Evolutionary conservation across 108 stramenopile species (phyloP).

Genomic region (Ochromonas danica): DNA sequence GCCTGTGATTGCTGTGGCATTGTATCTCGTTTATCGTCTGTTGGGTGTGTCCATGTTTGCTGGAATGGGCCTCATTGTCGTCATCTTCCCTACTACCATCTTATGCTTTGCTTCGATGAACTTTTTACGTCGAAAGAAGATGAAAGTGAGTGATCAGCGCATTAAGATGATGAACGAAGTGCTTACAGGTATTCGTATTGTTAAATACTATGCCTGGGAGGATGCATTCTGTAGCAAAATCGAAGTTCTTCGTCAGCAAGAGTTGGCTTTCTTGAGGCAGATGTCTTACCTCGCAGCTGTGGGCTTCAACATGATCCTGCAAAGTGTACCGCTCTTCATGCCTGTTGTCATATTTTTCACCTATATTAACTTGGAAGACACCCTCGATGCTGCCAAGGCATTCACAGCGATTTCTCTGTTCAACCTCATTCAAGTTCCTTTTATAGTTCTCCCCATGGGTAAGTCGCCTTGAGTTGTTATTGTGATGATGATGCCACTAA

Average conservation of each 20-base stretch:
- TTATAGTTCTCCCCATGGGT: constrained; percentile 47
- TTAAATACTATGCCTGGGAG: constrained; percentile 92
- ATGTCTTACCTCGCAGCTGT: constrained; percentile 40
- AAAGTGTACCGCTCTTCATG: not conserved
- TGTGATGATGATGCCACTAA: no score
- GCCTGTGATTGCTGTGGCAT: not conserved
- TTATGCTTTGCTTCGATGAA: constrained; percentile 37
- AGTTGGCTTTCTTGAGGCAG: constrained; percentile 49
- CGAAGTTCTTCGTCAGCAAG: constrained; percentile 55
- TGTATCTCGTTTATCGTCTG: constrained; percentile 58
- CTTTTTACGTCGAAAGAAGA: constrained; percentile 67
- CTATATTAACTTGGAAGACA: constrained; percentile 30
- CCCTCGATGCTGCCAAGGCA: constrained; percentile 39
- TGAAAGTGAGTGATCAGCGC: constrained; percentile 70
- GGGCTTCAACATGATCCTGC: constrained; percentile 36
- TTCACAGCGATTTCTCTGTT: constrained; percentile 54
- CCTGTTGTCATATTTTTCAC: constrained; percentile 25
- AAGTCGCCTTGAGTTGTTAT: no score
- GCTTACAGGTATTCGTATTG: constrained; percentile 76
- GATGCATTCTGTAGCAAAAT: constrained; percentile 65
- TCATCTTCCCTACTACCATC: constrained; percentile 31
- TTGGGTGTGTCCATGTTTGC: constrained; percentile 63
- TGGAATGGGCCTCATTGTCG: constrained; percentile 38
- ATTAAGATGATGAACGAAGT: constrained; percentile 82
- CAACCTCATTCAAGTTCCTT: constrained; percentile 46